Percentiles rank a stretch among this genome's conserved stretches.
Conservation (phyloP, 2,329 filamentous ascomycete species). For the Colletotrichum salicis region DNA sequence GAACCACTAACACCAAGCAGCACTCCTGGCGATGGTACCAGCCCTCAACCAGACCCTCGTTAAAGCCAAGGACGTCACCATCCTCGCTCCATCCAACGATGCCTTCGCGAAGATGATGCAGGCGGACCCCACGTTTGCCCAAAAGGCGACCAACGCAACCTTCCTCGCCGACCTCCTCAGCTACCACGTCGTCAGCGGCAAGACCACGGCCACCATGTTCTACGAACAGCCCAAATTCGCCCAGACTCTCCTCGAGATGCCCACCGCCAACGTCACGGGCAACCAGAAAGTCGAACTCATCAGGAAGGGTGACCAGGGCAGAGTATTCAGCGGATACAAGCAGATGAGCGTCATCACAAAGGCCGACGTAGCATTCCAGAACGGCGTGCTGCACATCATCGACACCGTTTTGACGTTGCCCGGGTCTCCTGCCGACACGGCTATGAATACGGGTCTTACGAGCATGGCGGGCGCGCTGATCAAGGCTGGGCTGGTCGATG, state of each 20-base stretch:
- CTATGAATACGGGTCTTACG: conserved; percentile 61
- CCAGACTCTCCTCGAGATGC: conserved; percentile 45
- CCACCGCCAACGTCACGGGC: conserved; percentile 60
- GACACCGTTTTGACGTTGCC: conserved; percentile 64
- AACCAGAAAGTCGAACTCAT: conserved; percentile 58
- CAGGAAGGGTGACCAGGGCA: conserved; percentile 54
- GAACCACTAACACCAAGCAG: conserved; percentile 29
- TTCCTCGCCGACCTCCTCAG: conserved; percentile 61
- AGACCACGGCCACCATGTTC: conserved; percentile 49
- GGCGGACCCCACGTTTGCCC: conserved; percentile 45
- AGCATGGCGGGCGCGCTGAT: conserved; percentile 47
- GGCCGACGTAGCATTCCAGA: conserved; percentile 57
- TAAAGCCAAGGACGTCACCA: conserved; percentile 46
- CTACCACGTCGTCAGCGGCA: conserved; percentile 70
- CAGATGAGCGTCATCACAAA: conserved; percentile 50
- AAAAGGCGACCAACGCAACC: conserved; percentile 48
- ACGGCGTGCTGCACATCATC: conserved; percentile 63
- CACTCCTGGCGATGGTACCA: conserved; percentile 35
- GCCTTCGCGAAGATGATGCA: conserved; percentile 57
- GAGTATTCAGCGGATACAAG: conserved; percentile 48
- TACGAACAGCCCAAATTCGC: conserved; percentile 43
- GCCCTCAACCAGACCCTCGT: conserved; percentile 43
- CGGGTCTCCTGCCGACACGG: conserved; percentile 51
- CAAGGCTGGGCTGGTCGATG: conserved; percentile 54
- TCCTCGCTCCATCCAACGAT: conserved; percentile 68